phyloP scores from a whole-genome alignment of 306 rosid species.

The Quercus ilex region DNA sequence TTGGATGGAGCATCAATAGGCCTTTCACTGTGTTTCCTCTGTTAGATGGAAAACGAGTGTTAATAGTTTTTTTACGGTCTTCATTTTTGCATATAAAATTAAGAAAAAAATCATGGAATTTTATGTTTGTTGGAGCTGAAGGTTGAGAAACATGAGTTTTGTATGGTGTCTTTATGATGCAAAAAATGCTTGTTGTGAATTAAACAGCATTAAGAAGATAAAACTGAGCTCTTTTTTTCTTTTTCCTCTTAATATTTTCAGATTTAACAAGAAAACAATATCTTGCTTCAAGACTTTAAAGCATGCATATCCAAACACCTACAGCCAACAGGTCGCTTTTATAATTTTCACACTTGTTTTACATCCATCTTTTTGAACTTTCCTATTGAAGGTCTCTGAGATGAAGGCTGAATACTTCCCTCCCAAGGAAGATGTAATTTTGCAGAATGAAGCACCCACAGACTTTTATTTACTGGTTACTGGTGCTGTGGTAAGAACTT shows the following conservation, averaged over 20 bases:
- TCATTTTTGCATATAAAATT: not conserved
- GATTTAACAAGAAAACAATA: not conserved
- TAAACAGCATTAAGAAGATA: not conserved
- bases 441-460: slow-evolving; percentile 88
- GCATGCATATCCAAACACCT: not conserved
- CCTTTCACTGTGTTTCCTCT: not conserved
- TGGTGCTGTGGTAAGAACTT: slow-evolving; percentile 60
- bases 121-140: no score
- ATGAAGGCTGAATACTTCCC: slow-evolving; percentile 94
- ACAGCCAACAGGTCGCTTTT: not conserved
- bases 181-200: not conserved
- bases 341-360: not conserved
- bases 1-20: not conserved
- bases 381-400: slow-evolving; percentile 60
- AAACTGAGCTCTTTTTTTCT: not conserved
- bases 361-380: slow-evolving; percentile 10
- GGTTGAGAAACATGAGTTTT: not conserved
- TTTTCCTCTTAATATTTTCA: not conserved
- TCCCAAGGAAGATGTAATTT: slow-evolving; percentile 79
- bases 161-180: not conserved
- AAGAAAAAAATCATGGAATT: not conserved
- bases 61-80: not conserved
- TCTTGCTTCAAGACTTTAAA: not conserved
- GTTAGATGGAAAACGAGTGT: not conserved
- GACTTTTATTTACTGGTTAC: slow-evolving; percentile 72